Base-by-base conservation (phyloP, 2,329 filamentous ascomycete species). In the Penicillium hordei region DNA sequence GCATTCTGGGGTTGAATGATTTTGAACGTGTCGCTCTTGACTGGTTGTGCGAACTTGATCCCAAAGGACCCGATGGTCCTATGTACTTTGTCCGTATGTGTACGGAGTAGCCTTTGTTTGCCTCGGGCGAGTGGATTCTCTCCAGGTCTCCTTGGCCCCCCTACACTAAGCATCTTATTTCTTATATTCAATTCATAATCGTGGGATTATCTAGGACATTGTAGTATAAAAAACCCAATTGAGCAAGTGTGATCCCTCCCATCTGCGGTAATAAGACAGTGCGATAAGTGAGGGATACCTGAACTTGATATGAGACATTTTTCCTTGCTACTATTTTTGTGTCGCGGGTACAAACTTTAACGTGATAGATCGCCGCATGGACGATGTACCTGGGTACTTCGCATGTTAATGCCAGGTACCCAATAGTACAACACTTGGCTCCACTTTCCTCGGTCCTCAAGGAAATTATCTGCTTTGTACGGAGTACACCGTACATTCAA, bases 281-380 rank as follows among this genome's bases (percentile, higher is more conserved):
- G 25, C 23, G 17, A 42, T 29, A 50, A 49, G 48, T 50, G 48
- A 55, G 39, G 46, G 38, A 45, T 51, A 49, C 40, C 17, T 43
- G 13, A n/a, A 29, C 25, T 25, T 43, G 44, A 48, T 61, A 63
- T 66, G 65, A 67, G 64, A 52, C 62, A 67, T 63, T 66, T 65
- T 36, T 25, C 36, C 49, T 52, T 27, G 44, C 23, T 59, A 39
- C 45, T 44, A 53, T 57, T 48, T 25, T 25, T n/a, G 60, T 58
- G 64, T 67, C 46, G 50, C 51, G n/a, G 58, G 58, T 67, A 67
- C 65, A 53, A 57, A 45, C 39, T 55, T 61, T 43, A 57, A 29
- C 38, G 58, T 66, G 61, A 58, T 46, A 17, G 45, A 52, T 33
- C 58, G 57, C 59, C 57, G 64, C 64, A 65, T 66, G 50, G 52